These are phyloP conservation scores for Lagerstroemia speciosa DNA, from an alignment of 345 rosid species.

Conservation along the genomic window DNA sequence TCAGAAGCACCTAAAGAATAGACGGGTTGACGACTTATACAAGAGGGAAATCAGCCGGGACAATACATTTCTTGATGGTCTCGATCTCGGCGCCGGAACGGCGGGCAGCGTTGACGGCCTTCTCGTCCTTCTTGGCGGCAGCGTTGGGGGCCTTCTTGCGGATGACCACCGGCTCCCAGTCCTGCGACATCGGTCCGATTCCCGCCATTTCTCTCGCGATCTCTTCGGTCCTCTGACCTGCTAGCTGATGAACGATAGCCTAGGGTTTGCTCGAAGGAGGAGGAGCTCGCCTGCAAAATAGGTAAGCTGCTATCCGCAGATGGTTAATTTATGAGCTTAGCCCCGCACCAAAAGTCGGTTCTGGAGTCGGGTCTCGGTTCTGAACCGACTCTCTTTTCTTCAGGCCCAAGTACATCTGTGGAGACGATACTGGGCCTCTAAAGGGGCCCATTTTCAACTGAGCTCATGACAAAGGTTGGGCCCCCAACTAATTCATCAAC, in stretches of 20 bases:
- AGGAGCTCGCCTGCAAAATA: not conserved
- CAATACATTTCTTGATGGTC: constrained; percentile 44
- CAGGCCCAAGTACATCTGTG: not conserved
- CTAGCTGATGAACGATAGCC: too few relatives aligned
- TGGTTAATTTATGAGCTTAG: too few relatives aligned
- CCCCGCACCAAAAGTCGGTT: not conserved
- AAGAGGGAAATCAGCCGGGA: not conserved
- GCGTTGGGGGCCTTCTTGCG: constrained; percentile 36
- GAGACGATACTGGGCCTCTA: not conserved
- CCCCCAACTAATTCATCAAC: too few relatives aligned
- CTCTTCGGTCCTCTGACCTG: too few relatives aligned
- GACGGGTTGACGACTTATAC: not conserved
- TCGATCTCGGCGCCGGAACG: constrained; percentile 77
- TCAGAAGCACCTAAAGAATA: too few relatives aligned
- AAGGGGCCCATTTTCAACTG: not conserved
- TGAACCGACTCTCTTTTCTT: not conserved
- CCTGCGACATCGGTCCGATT: constrained; percentile 60
- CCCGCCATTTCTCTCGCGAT: constrained; percentile 33
- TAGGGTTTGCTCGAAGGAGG: not conserved
- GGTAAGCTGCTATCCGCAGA: not conserved
- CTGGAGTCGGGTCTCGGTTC: not conserved
- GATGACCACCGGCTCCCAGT: constrained; percentile 86
- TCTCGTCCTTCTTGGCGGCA: constrained; percentile 62
- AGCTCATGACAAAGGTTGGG: not conserved
- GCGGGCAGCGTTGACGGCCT: constrained; percentile 82